phyloP scores from a whole-genome alignment of 163 green algal species.

The Chlorella variabilis region DNA sequence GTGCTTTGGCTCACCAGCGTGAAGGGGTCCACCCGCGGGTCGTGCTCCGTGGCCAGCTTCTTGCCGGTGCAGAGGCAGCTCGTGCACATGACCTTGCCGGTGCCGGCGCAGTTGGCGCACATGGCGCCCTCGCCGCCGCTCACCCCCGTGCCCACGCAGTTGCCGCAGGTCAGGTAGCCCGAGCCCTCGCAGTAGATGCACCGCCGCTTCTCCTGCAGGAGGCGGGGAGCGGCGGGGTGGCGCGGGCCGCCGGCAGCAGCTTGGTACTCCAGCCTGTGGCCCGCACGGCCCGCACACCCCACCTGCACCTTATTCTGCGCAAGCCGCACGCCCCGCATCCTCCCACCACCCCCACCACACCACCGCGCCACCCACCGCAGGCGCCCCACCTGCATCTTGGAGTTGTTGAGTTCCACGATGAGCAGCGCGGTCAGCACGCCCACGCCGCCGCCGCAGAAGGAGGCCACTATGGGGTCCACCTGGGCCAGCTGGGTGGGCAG shows the following conservation, averaged over 20 bases:
- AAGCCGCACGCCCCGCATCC: no score
- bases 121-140: neutral
- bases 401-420: slow-evolving; percentile 96
- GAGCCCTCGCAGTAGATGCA: slow-evolving; percentile 92
- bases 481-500: slow-evolving; percentile 91
- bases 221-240: no score
- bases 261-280: no score
- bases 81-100: slow-evolving; percentile 98
- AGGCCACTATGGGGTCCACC: slow-evolving; percentile 98
- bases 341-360: no score
- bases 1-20: no score
- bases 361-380: neutral
- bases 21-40: slow-evolving; percentile 96
- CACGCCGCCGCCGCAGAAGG: slow-evolving; percentile 96
- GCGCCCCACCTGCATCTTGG: slow-evolving; percentile 64
- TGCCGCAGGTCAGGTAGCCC: slow-evolving; percentile 93
- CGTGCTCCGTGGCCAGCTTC: slow-evolving; percentile 95
- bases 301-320: no score
- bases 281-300: no score
- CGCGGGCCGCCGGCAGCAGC: no score
- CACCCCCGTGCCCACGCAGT: slow-evolving; percentile 74
- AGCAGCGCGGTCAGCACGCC: slow-evolving; percentile 94
- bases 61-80: slow-evolving; percentile 97
- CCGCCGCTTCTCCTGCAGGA: slow-evolving; percentile 77
- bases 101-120: slow-evolving; percentile 79